phyloP scores from a whole-genome alignment of 805 yeast species.

The Cyberlindnera xishuangbannaensis region DNA sequence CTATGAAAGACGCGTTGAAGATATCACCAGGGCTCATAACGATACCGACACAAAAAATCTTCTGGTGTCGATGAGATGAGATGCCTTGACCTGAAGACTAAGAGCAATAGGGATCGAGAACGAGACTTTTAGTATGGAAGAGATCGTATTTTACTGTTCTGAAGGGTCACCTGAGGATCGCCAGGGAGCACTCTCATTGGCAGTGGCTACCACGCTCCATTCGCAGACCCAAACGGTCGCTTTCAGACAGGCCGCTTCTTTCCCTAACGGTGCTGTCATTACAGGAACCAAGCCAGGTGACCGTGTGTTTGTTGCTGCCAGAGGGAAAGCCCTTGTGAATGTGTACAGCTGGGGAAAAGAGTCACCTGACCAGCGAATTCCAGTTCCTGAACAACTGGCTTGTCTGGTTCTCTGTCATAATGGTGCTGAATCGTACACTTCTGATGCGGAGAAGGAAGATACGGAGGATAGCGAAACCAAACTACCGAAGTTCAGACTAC shows the following conservation, averaged over 20 bases:
- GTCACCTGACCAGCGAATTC: slow-evolving; percentile 70
- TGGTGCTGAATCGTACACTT: slow-evolving; percentile 24
- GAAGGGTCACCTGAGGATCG: slow-evolving; percentile 40
- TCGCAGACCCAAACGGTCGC: slow-evolving; percentile 36
- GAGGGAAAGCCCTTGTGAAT: slow-evolving; percentile 68
- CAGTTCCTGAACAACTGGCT: slow-evolving; percentile 73
- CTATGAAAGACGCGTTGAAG: no score
- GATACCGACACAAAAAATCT: background rate
- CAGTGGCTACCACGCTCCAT: slow-evolving; percentile 36
- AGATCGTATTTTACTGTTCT: slow-evolving; percentile 41
- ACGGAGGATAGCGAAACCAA: slow-evolving; percentile 15
- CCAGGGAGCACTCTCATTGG: slow-evolving; percentile 38
- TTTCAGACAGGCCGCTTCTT: slow-evolving; percentile 43
- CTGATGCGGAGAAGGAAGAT: slow-evolving; percentile 16
- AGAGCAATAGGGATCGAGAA: background rate
- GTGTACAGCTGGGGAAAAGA: slow-evolving; percentile 68
- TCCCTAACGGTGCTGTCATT: slow-evolving; percentile 42
- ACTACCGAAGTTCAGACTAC: slow-evolving; percentile 40
- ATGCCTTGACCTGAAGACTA: no score
- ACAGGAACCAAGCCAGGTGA: slow-evolving; percentile 36
- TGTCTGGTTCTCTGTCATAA: slow-evolving; percentile 44
- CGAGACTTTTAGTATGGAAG: no score
- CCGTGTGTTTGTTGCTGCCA: slow-evolving; percentile 52
- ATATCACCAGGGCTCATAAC: background rate
- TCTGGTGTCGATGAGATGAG: no score